phyloP scores from a whole-genome alignment of 805 yeast species.

The Saccharomyces cerevisiae region DNA sequence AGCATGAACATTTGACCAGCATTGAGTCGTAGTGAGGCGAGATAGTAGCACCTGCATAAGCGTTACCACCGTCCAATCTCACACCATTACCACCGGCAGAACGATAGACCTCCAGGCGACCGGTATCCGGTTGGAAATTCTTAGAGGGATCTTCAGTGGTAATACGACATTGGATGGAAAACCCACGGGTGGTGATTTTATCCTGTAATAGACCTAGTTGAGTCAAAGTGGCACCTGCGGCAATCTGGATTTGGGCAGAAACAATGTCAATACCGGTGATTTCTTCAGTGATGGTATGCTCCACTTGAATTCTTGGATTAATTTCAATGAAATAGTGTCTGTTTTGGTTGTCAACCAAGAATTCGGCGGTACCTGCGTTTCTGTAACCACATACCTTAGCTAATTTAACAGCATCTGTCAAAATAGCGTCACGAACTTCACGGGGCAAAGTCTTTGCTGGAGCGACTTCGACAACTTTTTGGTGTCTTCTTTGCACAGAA shows the following conservation, averaged over 20 bases:
- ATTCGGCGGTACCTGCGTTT: conserved; percentile 98
- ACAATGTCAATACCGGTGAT: conserved; percentile 96
- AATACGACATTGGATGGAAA: conserved; percentile 98
- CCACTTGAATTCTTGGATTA: conserved; percentile 97
- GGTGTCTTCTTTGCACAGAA: conserved; percentile 99
- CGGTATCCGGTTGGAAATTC: conserved; percentile 97
- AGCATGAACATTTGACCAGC: conserved; percentile 94
- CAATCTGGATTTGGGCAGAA: conserved; percentile 97
- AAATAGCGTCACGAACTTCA: conserved; percentile 80
- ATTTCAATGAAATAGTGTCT: conserved; percentile 97
- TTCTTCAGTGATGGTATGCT: conserved; percentile 97
- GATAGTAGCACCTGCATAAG: conserved; percentile 92
- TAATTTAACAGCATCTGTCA: conserved; percentile 88
- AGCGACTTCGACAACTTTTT: conserved; percentile 96
- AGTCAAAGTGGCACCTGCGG: conserved; percentile 92
- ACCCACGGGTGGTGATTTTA: conserved; percentile 90
- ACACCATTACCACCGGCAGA: conserved; percentile 99
- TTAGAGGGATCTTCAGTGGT: conserved; percentile 97
- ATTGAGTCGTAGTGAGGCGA: conserved; percentile 96
- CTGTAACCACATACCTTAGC: conserved; percentile 84
- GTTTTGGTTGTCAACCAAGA: conserved; percentile 84
- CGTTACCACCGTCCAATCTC: conserved; percentile 97
- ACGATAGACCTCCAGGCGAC: conserved; percentile 94
- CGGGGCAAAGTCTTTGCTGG: conserved; percentile 88
- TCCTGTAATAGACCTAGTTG: conserved; percentile 92